Conservation (phyloP, 2,329 filamentous ascomycete species). For the Coleophoma cylindrospora region DNA sequence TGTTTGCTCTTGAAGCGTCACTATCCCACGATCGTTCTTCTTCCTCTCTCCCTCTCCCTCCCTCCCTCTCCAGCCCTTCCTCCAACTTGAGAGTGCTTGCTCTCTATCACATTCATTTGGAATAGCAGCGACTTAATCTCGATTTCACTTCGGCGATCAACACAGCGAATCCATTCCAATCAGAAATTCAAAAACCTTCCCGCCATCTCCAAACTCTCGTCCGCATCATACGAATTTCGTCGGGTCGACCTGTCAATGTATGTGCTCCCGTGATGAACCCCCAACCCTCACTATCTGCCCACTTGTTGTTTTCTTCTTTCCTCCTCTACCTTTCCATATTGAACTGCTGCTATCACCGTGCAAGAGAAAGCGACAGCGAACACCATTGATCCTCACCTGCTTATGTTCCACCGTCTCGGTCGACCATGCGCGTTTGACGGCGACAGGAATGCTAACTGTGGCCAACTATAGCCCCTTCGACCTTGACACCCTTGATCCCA, state of each 20-base stretch:
- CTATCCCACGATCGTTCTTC: not conserved
- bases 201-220: not conserved
- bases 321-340: no score
- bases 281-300: not conserved
- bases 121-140: conserved; percentile 19
- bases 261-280: not conserved
- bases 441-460: conserved; percentile 15
- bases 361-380: no score
- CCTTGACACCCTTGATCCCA: conserved; percentile 7
- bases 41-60: not conserved
- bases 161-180: conserved; percentile 4
- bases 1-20: conserved; percentile 3
- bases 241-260: conserved; percentile 1
- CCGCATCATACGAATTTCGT: not conserved
- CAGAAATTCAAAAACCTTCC: conserved; percentile 4
- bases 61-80: conserved; percentile 19
- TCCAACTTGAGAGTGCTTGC: conserved; percentile 26
- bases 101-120: conserved; percentile 32
- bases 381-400: no score
- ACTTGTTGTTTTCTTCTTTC: not conserved
- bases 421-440: not conserved
- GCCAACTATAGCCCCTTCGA: conserved; percentile 3
- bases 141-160: conserved; percentile 4
- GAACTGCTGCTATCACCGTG: no score
- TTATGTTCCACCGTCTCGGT: not conserved